Conservation (phyloP, 805 yeast genomes). For the Priceomyces medius region DNA sequence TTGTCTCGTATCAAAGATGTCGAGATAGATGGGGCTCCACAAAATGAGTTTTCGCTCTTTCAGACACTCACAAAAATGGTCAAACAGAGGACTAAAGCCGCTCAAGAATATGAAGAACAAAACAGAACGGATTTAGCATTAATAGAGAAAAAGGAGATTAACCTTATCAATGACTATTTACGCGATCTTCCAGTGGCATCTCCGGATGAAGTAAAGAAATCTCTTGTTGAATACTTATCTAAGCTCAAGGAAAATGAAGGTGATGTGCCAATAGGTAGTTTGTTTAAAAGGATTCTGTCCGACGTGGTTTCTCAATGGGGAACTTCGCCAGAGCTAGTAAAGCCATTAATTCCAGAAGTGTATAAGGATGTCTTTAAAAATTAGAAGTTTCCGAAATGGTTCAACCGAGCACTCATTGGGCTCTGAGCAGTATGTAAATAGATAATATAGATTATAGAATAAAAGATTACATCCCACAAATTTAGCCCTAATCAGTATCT, state of each 20-base stretch:
- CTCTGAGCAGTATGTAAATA: no score
- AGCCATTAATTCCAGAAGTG: slow-evolving; percentile 17
- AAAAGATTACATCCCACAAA: no score
- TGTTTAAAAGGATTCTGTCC: slow-evolving; percentile 10
- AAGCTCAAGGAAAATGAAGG: slow-evolving; percentile 14
- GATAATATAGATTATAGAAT: no score
- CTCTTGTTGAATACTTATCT: slow-evolving; percentile 25
- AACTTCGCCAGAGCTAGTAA: slow-evolving; percentile 17
- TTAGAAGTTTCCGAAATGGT: no score
- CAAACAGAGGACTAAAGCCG: slow-evolving; percentile 50
- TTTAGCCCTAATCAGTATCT: no score
- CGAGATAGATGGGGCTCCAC: slow-evolving; percentile 24
- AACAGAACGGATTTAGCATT: slow-evolving; percentile 53
- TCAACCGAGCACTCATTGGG: no score
- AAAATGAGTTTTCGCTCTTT: slow-evolving; percentile 19
- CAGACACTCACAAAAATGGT: slow-evolving; percentile 36
- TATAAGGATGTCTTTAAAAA: slow-evolving; percentile 11
- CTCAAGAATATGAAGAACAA: slow-evolving; percentile 44
- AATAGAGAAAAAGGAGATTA: slow-evolving; percentile 49
- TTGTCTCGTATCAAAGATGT: slow-evolving; percentile 21
- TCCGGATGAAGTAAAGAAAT: slow-evolving; percentile 36
- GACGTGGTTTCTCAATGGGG: slow-evolving; percentile 20
- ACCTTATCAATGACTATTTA: slow-evolving; percentile 40
- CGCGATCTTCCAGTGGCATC: slow-evolving; percentile 47
- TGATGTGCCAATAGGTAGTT: slow-evolving; percentile 6